Evolutionary conservation across 345 rosid genomes (phyloP).

Genomic region (Populus davidiana): DNA sequence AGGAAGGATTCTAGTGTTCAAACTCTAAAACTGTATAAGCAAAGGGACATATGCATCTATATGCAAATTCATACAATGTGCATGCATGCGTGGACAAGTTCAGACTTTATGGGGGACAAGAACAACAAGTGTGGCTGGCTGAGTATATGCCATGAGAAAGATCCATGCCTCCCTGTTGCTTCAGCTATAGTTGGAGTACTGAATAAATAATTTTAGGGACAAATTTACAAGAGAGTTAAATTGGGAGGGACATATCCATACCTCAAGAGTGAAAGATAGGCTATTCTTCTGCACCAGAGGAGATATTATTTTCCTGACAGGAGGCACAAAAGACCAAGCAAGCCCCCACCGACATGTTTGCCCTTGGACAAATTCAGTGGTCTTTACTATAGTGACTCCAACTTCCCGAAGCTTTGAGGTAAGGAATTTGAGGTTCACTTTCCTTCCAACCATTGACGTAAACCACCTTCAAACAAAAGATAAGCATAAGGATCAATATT

Average conservation of each 20-base stretch:
- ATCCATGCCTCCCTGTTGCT: background rate
- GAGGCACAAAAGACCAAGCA: conserved; percentile 85
- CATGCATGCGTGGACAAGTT: background rate
- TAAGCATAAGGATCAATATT: background rate
- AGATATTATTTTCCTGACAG: conserved; percentile 51
- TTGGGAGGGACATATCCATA: conserved; percentile 14
- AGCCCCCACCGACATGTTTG: conserved; percentile 91
- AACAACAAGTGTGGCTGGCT: background rate
- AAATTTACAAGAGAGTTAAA: background rate
- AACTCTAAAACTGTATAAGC: background rate
- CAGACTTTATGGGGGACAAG: background rate
- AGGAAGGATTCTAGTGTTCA: background rate
- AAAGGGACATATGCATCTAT: background rate
- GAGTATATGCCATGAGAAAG: background rate
- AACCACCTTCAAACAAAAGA: conserved; percentile 55
- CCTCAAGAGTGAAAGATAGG: conserved; percentile 81
- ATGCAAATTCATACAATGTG: background rate
- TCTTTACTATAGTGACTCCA: conserved; percentile 70
- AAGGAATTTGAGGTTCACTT: conserved; percentile 66
- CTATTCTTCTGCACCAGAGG: conserved; percentile 42
- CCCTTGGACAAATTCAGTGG: conserved; percentile 90
- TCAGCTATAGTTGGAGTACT: background rate
- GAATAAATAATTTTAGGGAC: background rate
- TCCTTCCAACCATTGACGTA: conserved; percentile 91
- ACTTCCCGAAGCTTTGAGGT: conserved; percentile 67